Conservation (phyloP, 192 early-diverging fungal species). For the Linnemannia schmuckeri region DNA sequence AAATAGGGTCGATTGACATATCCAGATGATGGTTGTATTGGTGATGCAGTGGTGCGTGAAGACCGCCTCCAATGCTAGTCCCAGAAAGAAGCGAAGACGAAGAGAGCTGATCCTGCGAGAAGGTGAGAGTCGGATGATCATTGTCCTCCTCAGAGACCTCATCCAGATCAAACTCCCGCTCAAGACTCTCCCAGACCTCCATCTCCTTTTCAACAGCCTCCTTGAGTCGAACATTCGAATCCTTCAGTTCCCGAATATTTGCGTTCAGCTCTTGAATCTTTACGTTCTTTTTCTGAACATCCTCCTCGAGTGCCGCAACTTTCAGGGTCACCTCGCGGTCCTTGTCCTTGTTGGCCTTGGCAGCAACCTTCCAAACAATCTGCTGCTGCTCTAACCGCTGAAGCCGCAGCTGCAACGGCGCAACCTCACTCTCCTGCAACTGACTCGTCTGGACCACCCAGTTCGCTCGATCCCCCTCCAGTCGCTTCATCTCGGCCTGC, state of each 20-base stretch:
- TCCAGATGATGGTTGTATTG: neutral
- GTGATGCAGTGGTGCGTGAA: neutral
- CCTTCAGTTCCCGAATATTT: slow-evolving; percentile 17
- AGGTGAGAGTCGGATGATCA: neutral
- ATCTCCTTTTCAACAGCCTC: slow-evolving; percentile 39
- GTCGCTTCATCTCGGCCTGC: slow-evolving; percentile 32
- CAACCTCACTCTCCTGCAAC: slow-evolving; percentile 38
- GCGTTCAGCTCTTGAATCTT: slow-evolving; percentile 17
- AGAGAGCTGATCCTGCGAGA: neutral
- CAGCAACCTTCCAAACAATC: slow-evolving; percentile 50
- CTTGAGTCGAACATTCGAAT: slow-evolving; percentile 10
- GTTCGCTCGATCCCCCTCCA: slow-evolving; percentile 22
- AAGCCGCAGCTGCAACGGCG: slow-evolving; percentile 43
- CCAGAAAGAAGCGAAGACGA: neutral
- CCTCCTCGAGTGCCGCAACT: slow-evolving; percentile 33
- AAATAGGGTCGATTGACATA: neutral
- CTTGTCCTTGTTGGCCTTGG: slow-evolving; percentile 47
- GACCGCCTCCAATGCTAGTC: neutral
- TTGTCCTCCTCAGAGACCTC: neutral
- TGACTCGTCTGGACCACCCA: slow-evolving; percentile 25
- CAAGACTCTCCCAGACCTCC: slow-evolving; percentile 42
- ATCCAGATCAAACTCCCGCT: slow-evolving; percentile 29
- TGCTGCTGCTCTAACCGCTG: slow-evolving; percentile 53
- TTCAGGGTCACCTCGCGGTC: slow-evolving; percentile 25
- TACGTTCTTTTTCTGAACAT: slow-evolving; percentile 15